These are phyloP conservation scores for Sclerotinia minor DNA, from an alignment of 2,329 filamentous ascomycete genomes.

Conservation along the genomic window DNA sequence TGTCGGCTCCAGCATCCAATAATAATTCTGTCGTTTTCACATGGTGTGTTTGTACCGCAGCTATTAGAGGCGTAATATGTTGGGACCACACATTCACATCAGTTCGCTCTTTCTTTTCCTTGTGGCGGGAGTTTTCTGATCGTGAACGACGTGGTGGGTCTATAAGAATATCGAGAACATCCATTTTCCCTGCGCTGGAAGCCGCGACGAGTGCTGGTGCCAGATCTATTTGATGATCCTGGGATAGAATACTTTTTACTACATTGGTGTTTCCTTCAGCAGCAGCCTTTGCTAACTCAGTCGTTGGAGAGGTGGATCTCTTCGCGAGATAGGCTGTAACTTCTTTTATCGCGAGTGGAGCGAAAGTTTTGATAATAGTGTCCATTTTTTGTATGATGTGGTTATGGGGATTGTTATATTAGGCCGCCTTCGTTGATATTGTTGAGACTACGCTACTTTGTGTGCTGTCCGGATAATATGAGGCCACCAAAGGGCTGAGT, in stretches of 20 bases:
- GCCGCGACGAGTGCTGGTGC: constrained; percentile 30
- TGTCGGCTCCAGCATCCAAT: constrained; percentile 30
- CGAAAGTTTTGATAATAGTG: constrained; percentile 26
- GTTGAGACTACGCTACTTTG: background rate
- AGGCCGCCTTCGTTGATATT: background rate
- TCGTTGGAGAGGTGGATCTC: constrained; percentile 15
- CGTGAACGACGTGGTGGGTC: constrained; percentile 20
- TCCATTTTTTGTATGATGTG: constrained; percentile 14
- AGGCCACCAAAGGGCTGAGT: background rate
- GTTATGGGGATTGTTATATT: background rate
- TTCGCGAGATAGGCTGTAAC: constrained; percentile 27
- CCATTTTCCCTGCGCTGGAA: constrained; percentile 26
- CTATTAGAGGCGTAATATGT: constrained; percentile 29
- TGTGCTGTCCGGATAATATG: background rate
- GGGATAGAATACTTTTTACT: constrained; percentile 23
- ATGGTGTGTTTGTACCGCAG: constrained; percentile 31
- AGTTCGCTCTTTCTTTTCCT: constrained; percentile 10
- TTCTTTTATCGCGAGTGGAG: constrained; percentile 24
- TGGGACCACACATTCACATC: constrained; percentile 28
- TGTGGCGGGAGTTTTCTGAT: constrained; percentile 10
- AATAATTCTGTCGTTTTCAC: constrained; percentile 29
- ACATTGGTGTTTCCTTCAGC: constrained; percentile 21
- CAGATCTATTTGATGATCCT: constrained; percentile 27
- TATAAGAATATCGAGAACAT: constrained; percentile 29
- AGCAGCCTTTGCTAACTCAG: constrained; percentile 26